These are phyloP conservation scores for Metarhizium rileyi DNA, from an alignment of 2,329 filamentous ascomycete species.

Conservation along the genomic window DNA sequence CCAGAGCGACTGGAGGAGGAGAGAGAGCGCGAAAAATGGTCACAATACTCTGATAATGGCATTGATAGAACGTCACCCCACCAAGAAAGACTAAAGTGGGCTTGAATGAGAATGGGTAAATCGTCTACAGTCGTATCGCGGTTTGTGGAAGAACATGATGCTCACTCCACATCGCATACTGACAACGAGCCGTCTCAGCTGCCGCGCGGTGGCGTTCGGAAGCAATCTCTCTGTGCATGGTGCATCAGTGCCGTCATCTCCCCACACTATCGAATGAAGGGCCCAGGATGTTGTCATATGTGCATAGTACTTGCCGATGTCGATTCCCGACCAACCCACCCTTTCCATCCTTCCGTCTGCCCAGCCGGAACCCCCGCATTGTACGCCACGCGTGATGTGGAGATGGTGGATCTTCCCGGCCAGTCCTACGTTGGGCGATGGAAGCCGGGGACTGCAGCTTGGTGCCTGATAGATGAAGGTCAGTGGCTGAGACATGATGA, in stretches of 20 bases:
- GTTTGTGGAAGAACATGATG: no score
- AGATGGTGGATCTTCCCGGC: background rate
- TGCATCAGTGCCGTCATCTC: background rate
- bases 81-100: no score
- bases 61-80: no score
- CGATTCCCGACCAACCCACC: background rate
- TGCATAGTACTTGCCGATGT: background rate
- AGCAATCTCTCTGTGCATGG: no score
- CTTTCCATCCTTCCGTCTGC: background rate
- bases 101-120: no score
- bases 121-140: no score
- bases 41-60: no score
- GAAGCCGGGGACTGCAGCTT: background rate
- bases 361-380: background rate
- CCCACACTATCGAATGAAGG: background rate
- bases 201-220: no score
- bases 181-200: no score
- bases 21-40: no score
- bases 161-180: no score
- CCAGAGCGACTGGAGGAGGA: no score
- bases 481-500: background rate
- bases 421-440: background rate
- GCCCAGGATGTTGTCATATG: background rate
- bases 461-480: background rate
- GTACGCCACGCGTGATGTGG: background rate